Evolutionary conservation across 768 basidiomycete species (phyloP).

Genomic region (Amanita phalloides): DNA sequence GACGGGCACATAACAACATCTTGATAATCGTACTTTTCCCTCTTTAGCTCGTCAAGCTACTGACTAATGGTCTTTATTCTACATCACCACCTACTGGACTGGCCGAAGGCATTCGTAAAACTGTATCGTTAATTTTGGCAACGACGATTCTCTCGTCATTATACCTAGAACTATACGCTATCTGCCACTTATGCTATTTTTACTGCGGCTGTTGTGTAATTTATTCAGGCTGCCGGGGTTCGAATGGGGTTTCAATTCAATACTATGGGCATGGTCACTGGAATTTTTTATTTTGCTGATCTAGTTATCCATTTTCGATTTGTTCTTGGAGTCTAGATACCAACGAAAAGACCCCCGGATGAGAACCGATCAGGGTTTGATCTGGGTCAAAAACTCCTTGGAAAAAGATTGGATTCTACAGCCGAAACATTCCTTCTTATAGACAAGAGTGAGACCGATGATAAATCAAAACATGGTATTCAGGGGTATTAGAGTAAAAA

Average conservation of each 20-base stretch:
- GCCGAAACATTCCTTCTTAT: constrained; percentile 5
- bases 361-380: constrained; percentile 8
- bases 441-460: constrained; percentile 2
- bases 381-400: constrained; percentile 4
- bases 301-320: background rate
- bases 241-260: background rate
- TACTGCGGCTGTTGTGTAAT: constrained; percentile 1
- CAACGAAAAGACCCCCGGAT: constrained; percentile 2
- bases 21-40: constrained; percentile 18
- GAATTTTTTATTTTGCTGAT: background rate
- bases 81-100: constrained; percentile 10
- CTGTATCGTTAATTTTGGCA: constrained; percentile 15
- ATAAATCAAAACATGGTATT: constrained; percentile 4
- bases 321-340: background rate
- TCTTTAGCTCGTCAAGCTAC: constrained; percentile 7
- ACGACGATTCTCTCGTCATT: constrained; percentile 6
- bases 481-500: background rate
- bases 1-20: constrained; percentile 38
- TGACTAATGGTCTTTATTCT: constrained; percentile 3
- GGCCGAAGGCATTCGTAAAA: constrained; percentile 9
- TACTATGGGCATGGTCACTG: background rate
- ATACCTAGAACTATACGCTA: constrained; percentile 13
- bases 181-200: constrained; percentile 1
- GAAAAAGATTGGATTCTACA: background rate
- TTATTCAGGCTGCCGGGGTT: background rate